Base-by-base conservation (phyloP, 1,284 basidiomycete species). In the Apiotrichum veenhuisii region DNA sequence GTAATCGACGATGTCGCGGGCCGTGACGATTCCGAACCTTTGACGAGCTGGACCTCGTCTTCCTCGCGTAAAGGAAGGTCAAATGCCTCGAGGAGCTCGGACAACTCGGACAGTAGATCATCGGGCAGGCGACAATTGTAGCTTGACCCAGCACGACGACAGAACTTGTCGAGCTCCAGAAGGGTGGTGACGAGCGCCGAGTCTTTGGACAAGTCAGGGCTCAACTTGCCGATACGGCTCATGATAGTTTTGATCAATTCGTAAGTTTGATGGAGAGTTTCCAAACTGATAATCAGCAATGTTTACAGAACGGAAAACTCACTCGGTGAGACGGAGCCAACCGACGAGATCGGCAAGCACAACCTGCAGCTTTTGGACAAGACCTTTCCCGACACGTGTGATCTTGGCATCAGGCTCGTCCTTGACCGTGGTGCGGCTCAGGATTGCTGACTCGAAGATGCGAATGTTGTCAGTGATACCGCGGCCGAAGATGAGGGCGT, bases 291-390 rank as follows among this genome's bases (percentile, higher is more conserved):
- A 11, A n/a, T 52, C 59, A 17, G 58, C 49, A 17, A 5, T 9
- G 0, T 3, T 10, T 0, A 18, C 8, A 2, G 11, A 11, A 2
- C 4, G 1, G 3, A 12, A 17, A 1, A 70, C 75, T 68, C 46
- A 78, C 77, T 97, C 91, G 22, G 91, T 96, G 41, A 97, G 80
- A 23, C 93, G 85, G 52, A 97, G 78, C 93, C 93, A 97, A 51
- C 84, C 81, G 12, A 86, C 81, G 53, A 95, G 80, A 67, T 91
- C 88, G 3, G 82, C 80, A 41, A 96, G 79, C 54, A 94, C 87
- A 33, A 81, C 82, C 70, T 91, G 86, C 54, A 97, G 80, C 61
- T 87, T 83, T 36, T 81, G 82, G 26, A 93, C 82, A 85, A 96
- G 89, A 70, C 82, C 81, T 71, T 82, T 84, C 26, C 86, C 87